A percentile compares a stretch with the other conserved stretches of the same genome.
phyloP scores from a whole-genome alignment of 2,329 filamentous ascomycete species.

The Aspergillus hiratsukae region DNA sequence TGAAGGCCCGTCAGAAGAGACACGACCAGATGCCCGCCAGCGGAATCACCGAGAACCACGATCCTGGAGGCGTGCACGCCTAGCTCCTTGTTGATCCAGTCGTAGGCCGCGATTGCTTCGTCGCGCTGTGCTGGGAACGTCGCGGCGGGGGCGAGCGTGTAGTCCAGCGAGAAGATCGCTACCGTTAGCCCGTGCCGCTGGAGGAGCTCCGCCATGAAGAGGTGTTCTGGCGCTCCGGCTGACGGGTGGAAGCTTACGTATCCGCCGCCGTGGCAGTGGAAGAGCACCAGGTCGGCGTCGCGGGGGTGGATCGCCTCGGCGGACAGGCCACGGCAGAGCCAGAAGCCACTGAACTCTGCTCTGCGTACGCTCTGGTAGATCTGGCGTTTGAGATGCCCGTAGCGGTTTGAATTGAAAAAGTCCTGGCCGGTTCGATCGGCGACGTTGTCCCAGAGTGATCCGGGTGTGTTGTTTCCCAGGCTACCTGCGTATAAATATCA shows the following conservation, averaged over 20 bases:
- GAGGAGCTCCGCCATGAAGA: constrained; percentile 16
- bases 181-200: constrained; percentile 51
- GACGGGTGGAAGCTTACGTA: constrained; percentile 15
- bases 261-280: constrained; percentile 20
- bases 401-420: constrained; percentile 5
- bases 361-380: constrained; percentile 8
- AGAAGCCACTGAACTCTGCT: constrained; percentile 7
- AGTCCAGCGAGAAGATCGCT: constrained; percentile 75
- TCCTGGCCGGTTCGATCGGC: constrained; percentile 4
- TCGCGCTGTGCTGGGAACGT: constrained; percentile 69
- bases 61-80: constrained; percentile 6
- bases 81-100: constrained; percentile 21
- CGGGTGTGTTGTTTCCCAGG: constrained; percentile 12
- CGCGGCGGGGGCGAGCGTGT: constrained; percentile 70
- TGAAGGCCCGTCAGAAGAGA: constrained; percentile 5
- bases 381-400: constrained; percentile 6
- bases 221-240: constrained; percentile 12
- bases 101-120: constrained; percentile 66
- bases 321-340: constrained; percentile 12
- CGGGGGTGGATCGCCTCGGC: constrained; percentile 2
- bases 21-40: constrained; percentile 10
- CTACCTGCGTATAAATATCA: too few relatives aligned
- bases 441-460: constrained; percentile 4
- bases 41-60: constrained; percentile 12
- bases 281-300: constrained; percentile 13